A percentile compares a stretch with the other conserved stretches of the same genome.
Evolutionary conservation across 2,329 filamentous ascomycete species (phyloP).

Genomic region (Arthrobotrys megalospora): DNA sequence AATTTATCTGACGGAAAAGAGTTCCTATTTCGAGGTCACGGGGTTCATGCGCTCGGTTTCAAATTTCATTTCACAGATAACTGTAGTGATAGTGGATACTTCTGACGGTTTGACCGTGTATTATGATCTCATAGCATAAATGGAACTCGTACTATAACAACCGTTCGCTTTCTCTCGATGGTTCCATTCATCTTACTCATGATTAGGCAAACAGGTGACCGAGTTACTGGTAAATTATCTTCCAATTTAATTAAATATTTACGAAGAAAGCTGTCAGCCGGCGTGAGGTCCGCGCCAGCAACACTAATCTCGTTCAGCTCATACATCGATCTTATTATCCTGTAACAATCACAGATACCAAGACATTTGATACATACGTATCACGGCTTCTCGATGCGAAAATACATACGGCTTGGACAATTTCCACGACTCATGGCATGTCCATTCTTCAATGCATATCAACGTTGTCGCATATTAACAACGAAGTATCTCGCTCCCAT

Average conservation of each 20-base stretch:
- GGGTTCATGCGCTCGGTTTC: constrained; percentile 17
- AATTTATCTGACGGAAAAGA: constrained; percentile 46
- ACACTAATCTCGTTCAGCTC: background rate
- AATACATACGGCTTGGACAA: no score
- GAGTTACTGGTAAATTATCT: constrained; percentile 47
- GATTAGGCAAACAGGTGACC: constrained; percentile 37
- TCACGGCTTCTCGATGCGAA: background rate
- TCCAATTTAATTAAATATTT: no score
- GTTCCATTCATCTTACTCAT: constrained; percentile 12
- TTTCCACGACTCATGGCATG: no score
- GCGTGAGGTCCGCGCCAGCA: background rate
- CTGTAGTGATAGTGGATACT: background rate
- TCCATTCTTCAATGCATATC: no score
- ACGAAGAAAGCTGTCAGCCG: constrained; percentile 28
- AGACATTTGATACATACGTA: background rate
- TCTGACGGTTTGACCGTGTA: background rate
- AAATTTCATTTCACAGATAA: constrained; percentile 39
- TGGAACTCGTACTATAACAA: constrained; percentile 23
- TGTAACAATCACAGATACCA: background rate
- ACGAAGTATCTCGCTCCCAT: no score
- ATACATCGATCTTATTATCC: background rate
- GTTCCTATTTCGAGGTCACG: constrained; percentile 40
- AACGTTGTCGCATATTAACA: no score
- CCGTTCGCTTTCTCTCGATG: background rate
- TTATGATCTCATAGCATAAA: constrained; percentile 32